Evolutionary conservation across 2,329 filamentous ascomycete species (phyloP), one percentile per base, ranked within the genome.

Genomic region (Incumbomyces delicatus): DNA sequence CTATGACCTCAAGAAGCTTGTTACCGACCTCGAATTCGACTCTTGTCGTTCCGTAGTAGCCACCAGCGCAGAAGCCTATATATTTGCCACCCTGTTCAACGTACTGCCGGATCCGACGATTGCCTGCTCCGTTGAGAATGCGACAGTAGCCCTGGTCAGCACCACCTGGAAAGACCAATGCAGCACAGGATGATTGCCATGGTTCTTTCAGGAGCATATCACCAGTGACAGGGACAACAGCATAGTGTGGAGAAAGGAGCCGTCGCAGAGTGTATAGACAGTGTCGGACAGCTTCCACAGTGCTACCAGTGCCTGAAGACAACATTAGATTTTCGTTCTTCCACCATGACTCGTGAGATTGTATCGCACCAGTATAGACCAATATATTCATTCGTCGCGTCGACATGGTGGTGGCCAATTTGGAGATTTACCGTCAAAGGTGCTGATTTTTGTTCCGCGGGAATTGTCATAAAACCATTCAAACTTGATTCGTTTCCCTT

Each of bases 21-120:
- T 92, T 80, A 2, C 88, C 87, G 11, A 92, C 81, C 66, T 96
- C 90, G 53, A 96, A 98, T 63, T 98, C 92, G 61, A 90, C 95
- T 52, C 74, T 75, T 33, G 74, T 72, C 54, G 76, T 81, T 17
- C 84, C 92, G 59, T 95, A 98, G 67, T 98, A 98, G 10, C 85
- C 92, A 4, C 92, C 92, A 2, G 92, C 92, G 62, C 92, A 98
- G 58, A 98, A 82, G 1, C 92, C 92, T 1, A 98, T 75, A 61
- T 92, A 98, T 0, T 77, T 73, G 13, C 92, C 92, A 22, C 92
- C 92, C 27, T 78, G 75, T 49, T 87, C 84, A 41, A 98, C 87
- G 60, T 85, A 98, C 55, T 90, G 83, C 46, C 75, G 72, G 63
- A 98, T 95, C 54, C 78, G 77, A 31, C 83, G 76, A 64, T 96